Evolutionary conservation across 176 grass and related monocot species (phyloP).

Genomic region (Stipa capillata): DNA sequence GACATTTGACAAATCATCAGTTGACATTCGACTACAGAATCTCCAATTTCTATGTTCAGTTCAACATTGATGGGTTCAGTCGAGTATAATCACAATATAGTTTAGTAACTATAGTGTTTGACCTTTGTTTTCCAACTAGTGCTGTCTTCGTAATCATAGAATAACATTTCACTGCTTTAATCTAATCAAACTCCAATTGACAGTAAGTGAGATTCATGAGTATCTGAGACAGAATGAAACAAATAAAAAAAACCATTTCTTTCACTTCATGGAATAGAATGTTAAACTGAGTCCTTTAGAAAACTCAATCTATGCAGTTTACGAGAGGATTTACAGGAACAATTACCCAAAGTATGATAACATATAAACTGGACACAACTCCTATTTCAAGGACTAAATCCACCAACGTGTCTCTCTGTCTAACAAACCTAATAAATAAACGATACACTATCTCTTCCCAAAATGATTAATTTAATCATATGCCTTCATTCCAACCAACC

Average conservation of each 20-base stretch:
- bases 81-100: not conserved
- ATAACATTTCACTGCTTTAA: not conserved
- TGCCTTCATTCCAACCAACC: not conserved
- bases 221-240: not conserved
- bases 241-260: not conserved
- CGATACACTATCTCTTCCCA: not conserved
- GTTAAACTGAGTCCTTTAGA: not conserved
- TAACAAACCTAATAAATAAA: not conserved
- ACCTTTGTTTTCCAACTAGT: not conserved
- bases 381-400: not conserved
- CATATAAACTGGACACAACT: not conserved
- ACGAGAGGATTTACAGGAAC: not conserved
- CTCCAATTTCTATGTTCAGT: not conserved
- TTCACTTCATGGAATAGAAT: not conserved
- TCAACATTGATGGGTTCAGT: not conserved
- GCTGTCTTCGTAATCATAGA: not conserved
- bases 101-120: not conserved
- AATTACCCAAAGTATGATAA: not conserved
- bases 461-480: not conserved
- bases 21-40: not conserved
- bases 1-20: not conserved
- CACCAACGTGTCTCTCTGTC: not conserved
- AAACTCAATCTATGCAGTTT: not conserved
- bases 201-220: not conserved
- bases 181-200: not conserved